Evolutionary conservation across 129 eudicot genomes (phyloP).

Genomic region (Pittosporum tobira): DNA sequence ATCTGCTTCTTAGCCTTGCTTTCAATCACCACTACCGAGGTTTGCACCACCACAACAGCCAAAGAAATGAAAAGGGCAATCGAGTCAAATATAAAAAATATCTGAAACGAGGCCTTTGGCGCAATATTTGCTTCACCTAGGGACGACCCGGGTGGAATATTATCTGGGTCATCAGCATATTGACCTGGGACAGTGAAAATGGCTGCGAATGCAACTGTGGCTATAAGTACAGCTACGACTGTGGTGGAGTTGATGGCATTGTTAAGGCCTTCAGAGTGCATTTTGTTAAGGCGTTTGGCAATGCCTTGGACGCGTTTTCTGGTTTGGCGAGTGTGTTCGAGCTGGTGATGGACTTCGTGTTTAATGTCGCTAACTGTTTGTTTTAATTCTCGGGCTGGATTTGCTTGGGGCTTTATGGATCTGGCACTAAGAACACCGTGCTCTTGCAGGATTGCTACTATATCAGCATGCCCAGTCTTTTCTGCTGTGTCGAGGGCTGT

Average conservation of each 20-base stretch:
- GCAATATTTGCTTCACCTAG: slow-evolving; percentile 88
- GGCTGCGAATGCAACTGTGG: slow-evolving; percentile 93
- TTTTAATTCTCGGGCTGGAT: slow-evolving; percentile 70
- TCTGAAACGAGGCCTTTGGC: slow-evolving; percentile 33
- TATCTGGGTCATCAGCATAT: slow-evolving; percentile 57
- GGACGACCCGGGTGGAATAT: slow-evolving; percentile 46
- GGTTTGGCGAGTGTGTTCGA: slow-evolving; percentile 91
- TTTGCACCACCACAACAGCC: slow-evolving; percentile 65
- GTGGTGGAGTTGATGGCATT: slow-evolving; percentile 96
- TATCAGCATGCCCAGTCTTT: slow-evolving; percentile 38
- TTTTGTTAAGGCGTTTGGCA: slow-evolving; percentile 74
- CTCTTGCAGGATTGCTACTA: slow-evolving; percentile 49
- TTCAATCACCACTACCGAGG: slow-evolving; percentile 51
- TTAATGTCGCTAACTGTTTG: slow-evolving; percentile 97
- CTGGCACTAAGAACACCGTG: slow-evolving; percentile 57
- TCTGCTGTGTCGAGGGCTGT: slow-evolving; percentile 90
- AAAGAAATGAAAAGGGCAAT: slow-evolving; percentile 48
- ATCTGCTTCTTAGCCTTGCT: slow-evolving; percentile 53
- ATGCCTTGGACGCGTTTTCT: slow-evolving; percentile 77
- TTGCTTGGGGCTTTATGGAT: slow-evolving; percentile 41
- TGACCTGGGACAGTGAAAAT: slow-evolving; percentile 95
- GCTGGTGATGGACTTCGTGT: slow-evolving; percentile 83
- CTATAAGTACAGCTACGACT: slow-evolving; percentile 89
- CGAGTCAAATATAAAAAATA: slow-evolving; percentile 50
- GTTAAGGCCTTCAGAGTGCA: slow-evolving; percentile 92